These are phyloP conservation scores for Ceratobasidium sp. DNA, from an alignment of 1,284 basidiomycete species.

Conservation along the genomic window DNA sequence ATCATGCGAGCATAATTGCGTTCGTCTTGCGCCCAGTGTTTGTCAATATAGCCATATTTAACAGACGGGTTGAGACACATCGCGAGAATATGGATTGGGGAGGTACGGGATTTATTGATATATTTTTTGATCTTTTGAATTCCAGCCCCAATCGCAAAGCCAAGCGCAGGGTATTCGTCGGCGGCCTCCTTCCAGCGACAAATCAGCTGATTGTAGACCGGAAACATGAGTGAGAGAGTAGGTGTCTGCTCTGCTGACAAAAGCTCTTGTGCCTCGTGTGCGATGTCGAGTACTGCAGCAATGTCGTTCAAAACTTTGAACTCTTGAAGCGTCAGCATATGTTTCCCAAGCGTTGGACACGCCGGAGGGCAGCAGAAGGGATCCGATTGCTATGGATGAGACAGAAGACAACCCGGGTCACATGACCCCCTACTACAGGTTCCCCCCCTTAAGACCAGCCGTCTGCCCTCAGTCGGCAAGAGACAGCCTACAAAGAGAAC, in stretches of 20 bases:
- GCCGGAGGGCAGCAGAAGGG: no score
- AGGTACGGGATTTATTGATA: neutral
- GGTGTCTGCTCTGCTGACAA: constrained; percentile 45
- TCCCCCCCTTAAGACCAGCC: constrained; percentile 1
- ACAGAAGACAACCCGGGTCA: neutral
- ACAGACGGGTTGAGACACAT: constrained; percentile 41
- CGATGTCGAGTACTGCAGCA: neutral
- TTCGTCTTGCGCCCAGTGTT: no score
- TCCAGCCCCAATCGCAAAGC: constrained; percentile 13
- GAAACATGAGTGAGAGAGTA: constrained; percentile 33
- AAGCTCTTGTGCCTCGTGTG: constrained; percentile 40
- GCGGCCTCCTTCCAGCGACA: neutral
- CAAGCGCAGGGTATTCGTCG: neutral
- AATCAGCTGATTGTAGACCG: constrained; percentile 14
- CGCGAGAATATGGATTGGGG: constrained; percentile 13
- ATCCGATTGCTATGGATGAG: neutral
- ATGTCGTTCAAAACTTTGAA: no score
- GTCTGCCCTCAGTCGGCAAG: constrained; percentile 6
- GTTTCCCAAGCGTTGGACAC: no score
- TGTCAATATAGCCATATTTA: constrained; percentile 10
- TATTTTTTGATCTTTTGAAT: constrained; percentile 39
- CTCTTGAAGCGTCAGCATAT: no score
- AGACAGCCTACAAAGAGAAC: neutral
- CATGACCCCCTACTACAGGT: constrained; percentile 15
- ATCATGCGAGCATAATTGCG: no score